These are phyloP conservation scores for Pontederia crassipes DNA, from an alignment of 176 grass and related monocot genomes.

Conservation along the genomic window DNA sequence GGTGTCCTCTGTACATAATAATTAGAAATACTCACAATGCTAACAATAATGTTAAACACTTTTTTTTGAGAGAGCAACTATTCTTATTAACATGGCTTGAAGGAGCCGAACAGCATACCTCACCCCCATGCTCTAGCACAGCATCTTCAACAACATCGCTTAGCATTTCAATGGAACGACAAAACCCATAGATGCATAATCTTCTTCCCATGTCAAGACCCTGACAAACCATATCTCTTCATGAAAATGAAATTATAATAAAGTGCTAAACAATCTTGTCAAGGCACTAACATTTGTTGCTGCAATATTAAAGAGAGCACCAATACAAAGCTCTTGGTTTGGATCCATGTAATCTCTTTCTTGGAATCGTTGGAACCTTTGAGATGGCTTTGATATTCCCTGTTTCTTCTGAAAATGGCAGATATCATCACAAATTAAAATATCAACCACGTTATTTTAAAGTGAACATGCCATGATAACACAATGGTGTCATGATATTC, in stretches of 20 bases:
- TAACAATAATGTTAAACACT: no score
- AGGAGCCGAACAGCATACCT: constrained; percentile 34
- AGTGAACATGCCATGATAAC: no score
- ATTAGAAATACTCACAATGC: no score
- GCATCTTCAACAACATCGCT: constrained; percentile 94
- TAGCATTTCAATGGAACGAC: constrained; percentile 93
- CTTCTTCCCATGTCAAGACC: constrained; percentile 87
- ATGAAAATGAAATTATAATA: constrained; percentile 13
- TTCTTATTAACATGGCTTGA: neutral
- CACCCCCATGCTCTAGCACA: constrained; percentile 84
- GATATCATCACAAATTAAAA: constrained; percentile 4
- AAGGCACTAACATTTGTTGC: constrained; percentile 65
- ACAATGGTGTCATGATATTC: no score
- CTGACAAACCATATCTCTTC: constrained; percentile 30
- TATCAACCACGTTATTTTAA: no score
- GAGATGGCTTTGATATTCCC: constrained; percentile 32
- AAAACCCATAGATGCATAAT: constrained; percentile 93
- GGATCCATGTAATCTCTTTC: constrained; percentile 96
- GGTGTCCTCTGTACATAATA: no score
- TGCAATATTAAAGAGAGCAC: constrained; percentile 93
- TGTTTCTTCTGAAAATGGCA: constrained; percentile 52
- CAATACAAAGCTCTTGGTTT: constrained; percentile 80
- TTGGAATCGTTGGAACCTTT: constrained; percentile 44
- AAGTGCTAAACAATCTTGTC: constrained; percentile 1
- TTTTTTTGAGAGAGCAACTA: neutral